Evolutionary conservation across 148 eudicot genomes (phyloP), one percentile per base, ranked within the genome.

Genomic region (Oxyria digyna): DNA sequence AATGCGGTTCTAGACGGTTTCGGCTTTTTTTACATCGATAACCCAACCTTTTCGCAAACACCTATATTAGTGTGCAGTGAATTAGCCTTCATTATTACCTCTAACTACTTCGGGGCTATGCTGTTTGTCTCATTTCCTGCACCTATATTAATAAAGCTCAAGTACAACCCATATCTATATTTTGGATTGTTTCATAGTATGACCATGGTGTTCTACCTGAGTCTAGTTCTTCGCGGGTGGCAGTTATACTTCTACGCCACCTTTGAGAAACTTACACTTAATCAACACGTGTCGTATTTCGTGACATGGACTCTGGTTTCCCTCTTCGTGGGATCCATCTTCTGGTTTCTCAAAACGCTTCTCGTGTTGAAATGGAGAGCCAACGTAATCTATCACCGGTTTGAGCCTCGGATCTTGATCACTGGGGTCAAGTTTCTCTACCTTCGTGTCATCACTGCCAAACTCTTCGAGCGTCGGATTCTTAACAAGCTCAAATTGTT

Each of bases 371-470:
- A 57, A 37, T 57, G 64, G 64, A 57, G 64, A 13, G 64, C n/a
- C 64, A 13, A 29, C 5, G 64, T 37, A 6, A 57, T 57, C 12
- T 11, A 57, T 4, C 17, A 18, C 14, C 64, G 64, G 4, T 57
- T 57, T 26, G n/a, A 26, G 64, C 64, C 64, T 17, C 24, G 32
- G 62, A 57, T 57, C 64, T 57, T 57, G 8, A 57, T 57, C 64
- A 57, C 64, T 8, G 37, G 6, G 18, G 64, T 29, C 4, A 27
- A 57, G 13, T 57, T 27, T 18, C 2, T 27, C 8, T 57, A 26
- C 37, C 18, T 57, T 12, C 7, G 64, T 14, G 8, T 27, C 8
- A 12, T 57, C 33, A 4, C 29, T 18, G 64, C 35, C 14, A 8
- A 6, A n/a, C 29, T 57, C 64, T 57, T 14, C 1, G n/a, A 6